These are phyloP conservation scores for Aspergillus ellipticus DNA, from an alignment of 495 filamentous ascomycete genomes.

Conservation along the genomic window DNA sequence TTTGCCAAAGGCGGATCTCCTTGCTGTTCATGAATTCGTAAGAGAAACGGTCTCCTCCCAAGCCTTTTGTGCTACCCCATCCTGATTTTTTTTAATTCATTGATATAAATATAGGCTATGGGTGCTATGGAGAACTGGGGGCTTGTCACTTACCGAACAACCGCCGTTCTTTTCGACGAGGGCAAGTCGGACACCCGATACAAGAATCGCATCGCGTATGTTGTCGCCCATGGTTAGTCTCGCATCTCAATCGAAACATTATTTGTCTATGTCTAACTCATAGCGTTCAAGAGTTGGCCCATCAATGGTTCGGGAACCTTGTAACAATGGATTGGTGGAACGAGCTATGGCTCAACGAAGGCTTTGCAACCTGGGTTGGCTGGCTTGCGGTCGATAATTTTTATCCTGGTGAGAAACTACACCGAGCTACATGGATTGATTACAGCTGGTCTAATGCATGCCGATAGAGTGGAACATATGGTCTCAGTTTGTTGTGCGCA, in stretches of 20 bases:
- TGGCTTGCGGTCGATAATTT: slow-evolving; percentile 91
- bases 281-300: slow-evolving; percentile 65
- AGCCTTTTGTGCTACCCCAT: slow-evolving; percentile 8
- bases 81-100: slow-evolving; percentile 23
- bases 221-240: slow-evolving; percentile 68
- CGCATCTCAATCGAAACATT: not conserved
- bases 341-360: slow-evolving; percentile 95
- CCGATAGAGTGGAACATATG: slow-evolving; percentile 81
- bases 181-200: slow-evolving; percentile 82
- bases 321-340: slow-evolving; percentile 84
- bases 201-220: slow-evolving; percentile 88
- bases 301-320: slow-evolving; percentile 98
- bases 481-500: slow-evolving; percentile 84
- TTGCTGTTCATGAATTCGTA: slow-evolving; percentile 96
- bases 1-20: slow-evolving; percentile 88
- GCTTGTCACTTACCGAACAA: slow-evolving; percentile 91
- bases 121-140: slow-evolving; percentile 89
- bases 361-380: slow-evolving; percentile 97
- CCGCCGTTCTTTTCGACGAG: slow-evolving; percentile 88
- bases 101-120: slow-evolving; percentile 49
- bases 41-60: slow-evolving; percentile 18
- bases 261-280: slow-evolving; percentile 10
- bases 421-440: not conserved
- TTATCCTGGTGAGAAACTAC: slow-evolving; percentile 58
- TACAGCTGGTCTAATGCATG: slow-evolving; percentile 6